These are phyloP conservation scores for Lactifluus piperatus DNA, from an alignment of 768 basidiomycete species.

Conservation along the genomic window DNA sequence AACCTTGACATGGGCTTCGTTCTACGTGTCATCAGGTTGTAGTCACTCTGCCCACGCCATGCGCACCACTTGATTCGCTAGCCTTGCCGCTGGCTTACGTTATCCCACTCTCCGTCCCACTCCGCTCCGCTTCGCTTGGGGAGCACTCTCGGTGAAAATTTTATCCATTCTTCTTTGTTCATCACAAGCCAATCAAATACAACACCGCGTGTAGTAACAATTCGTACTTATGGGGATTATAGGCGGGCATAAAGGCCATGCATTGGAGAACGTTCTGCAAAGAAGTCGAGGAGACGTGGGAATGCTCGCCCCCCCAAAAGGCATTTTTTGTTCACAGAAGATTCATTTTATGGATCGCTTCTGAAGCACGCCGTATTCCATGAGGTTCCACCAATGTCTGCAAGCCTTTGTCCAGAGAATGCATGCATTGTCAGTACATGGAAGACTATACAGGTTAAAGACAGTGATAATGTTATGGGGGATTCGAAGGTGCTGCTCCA, in stretches of 20 bases:
- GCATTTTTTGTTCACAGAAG: background rate
- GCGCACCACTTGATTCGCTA: background rate
- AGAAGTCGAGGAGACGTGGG: background rate
- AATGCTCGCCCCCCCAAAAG: background rate
- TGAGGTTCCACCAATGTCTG: background rate
- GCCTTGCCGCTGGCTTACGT: background rate
- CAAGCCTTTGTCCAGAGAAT: background rate
- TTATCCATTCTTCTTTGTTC: background rate
- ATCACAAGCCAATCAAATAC: background rate
- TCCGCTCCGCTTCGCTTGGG: background rate
- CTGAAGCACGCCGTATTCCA: background rate
- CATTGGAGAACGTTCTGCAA: background rate
- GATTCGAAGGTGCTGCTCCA: slow-evolving; percentile 25
- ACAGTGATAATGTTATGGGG: slow-evolving; percentile 2
- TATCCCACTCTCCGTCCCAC: background rate
- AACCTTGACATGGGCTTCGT: background rate
- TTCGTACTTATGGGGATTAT: background rate
- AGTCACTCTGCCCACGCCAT: background rate
- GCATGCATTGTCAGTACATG: background rate
- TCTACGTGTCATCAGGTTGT: background rate
- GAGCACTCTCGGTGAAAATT: background rate
- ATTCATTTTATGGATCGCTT: background rate
- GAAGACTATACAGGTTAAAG: slow-evolving; percentile 1
- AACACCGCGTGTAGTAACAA: background rate
- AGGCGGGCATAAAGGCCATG: background rate